Evolutionary conservation across 2,329 filamentous ascomycete species (phyloP), one percentile per base, ranked within the genome.

Genomic region (Colletotrichum sp.): DNA sequence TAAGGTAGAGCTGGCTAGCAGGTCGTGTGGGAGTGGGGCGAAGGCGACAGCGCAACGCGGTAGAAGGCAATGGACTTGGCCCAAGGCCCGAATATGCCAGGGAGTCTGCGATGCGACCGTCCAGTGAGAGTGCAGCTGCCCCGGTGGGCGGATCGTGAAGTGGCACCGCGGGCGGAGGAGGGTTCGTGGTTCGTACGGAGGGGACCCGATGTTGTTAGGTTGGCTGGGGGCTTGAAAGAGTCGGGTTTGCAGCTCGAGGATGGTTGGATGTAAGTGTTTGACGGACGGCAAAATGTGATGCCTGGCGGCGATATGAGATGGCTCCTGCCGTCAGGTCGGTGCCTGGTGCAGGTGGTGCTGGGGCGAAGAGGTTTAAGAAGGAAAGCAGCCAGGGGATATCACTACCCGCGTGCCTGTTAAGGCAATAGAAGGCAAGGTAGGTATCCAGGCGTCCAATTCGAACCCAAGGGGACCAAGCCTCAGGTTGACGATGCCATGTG

Each of bases 51-150:
- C 68, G 68, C 55, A 63, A 36, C 63, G 36, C 52, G 69, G n/a
- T 52, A 28, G 55, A 60, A 49, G 62, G 63, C 21, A 30, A 72
- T 72, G 34, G 60, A 66, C 52, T 52, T 72, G 55, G 63, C 39
- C 60, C 52, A 75, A 75, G 72, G 69, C 52, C 72, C 55, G 32
- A 72, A 63, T 68, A 68, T 64, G 57, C 55, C 73, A 73, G 73
- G 73, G 55, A 76, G 70, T 21, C 64, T 26, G 69, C 44, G 62
- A 72, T 72, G 70, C 55, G 63, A 26, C 18, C 32, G 69, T 63
- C 73, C 73, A 76, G 73, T 76, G 63, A 73, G 30, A 68, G n/a
- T 21, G 32, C 63, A 52, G 63, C 39, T 44, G 21, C 44, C 26
- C 16, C 26, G 66, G 32, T 44, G 57, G 70, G 73, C 64, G 44